Evolutionary conservation across 768 basidiomycete species (phyloP).

Genomic region (Hirschioporus abietinus): DNA sequence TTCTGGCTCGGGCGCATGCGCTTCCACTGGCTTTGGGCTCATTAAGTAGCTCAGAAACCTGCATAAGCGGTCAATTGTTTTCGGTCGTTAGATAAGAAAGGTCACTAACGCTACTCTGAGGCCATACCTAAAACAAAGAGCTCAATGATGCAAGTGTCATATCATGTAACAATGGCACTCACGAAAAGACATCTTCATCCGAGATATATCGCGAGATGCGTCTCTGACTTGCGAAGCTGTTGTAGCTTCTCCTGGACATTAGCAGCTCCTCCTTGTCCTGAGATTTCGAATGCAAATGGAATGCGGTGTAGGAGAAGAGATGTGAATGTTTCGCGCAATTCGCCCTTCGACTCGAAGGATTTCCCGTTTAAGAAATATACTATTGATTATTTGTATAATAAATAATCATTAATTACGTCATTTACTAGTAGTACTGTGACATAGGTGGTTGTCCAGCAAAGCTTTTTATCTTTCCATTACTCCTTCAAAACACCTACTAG

Average conservation of each 20-base stretch:
- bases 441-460: no score
- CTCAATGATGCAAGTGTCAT: slow-evolving; percentile 3
- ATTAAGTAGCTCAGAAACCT: slow-evolving; percentile 73
- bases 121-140: slow-evolving; percentile 50
- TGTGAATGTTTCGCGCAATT: no score
- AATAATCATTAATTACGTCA: no score
- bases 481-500: no score
- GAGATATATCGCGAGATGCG: slow-evolving; percentile 72
- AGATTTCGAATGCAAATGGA: not conserved
- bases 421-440: no score
- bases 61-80: slow-evolving; percentile 13
- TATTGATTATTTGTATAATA: no score
- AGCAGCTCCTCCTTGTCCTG: not conserved
- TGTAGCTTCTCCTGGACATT: slow-evolving; percentile 66
- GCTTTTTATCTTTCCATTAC: no score
- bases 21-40: slow-evolving; percentile 45
- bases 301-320: no score
- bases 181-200: slow-evolving; percentile 88
- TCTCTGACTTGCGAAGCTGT: slow-evolving; percentile 64
- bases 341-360: no score
- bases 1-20: slow-evolving; percentile 25
- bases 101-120: slow-evolving; percentile 76
- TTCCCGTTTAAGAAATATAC: no score
- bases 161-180: slow-evolving; percentile 25
- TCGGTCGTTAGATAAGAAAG: slow-evolving; percentile 2